These are phyloP conservation scores for Cyclanthera cordifolia DNA, from an alignment of 306 rosid genomes.

Conservation along the genomic window DNA sequence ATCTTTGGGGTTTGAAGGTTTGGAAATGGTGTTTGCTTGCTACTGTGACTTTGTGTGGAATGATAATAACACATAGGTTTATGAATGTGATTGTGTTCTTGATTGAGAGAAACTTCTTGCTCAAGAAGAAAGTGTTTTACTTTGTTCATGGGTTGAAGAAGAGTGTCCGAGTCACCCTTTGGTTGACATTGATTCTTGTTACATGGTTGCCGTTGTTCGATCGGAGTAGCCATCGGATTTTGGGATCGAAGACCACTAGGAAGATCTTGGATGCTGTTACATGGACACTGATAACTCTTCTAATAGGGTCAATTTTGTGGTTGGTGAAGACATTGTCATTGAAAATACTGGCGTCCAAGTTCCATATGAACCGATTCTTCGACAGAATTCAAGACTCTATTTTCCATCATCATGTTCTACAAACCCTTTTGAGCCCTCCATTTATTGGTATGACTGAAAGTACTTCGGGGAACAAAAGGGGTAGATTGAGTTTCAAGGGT, in stretches of 20 bases:
- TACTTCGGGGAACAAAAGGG: constrained; percentile 30
- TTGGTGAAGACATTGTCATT: constrained; percentile 48
- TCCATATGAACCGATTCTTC: constrained; percentile 73
- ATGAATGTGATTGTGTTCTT: constrained; percentile 60
- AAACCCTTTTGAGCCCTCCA: constrained; percentile 67
- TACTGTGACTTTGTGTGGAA: constrained; percentile 64
- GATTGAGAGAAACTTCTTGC: constrained; percentile 72
- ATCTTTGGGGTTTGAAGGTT: constrained; percentile 46
- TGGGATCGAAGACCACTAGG: constrained; percentile 30
- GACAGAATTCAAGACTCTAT: constrained; percentile 85
- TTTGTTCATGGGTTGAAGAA: constrained; percentile 90
- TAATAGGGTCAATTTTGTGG: constrained; percentile 69
- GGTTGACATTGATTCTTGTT: constrained; percentile 57
- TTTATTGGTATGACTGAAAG: constrained; percentile 53
- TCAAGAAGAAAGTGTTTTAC: constrained; percentile 66
- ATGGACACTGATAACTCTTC: constrained; percentile 57
- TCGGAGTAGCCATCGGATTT: constrained; percentile 29
- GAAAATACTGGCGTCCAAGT: constrained; percentile 61
- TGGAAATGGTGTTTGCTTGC: constrained; percentile 88
- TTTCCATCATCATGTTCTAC: constrained; percentile 69
- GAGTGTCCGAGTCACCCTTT: constrained; percentile 57
- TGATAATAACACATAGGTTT: constrained; percentile 63
- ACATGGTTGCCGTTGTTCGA: constrained; percentile 58
- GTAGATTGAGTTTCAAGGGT: constrained; percentile 48
- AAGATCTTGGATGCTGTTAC: constrained; percentile 41